These are phyloP conservation scores for Alternaria sp. DNA, from an alignment of 2,329 filamentous ascomycete genomes.

Conservation along the genomic window DNA sequence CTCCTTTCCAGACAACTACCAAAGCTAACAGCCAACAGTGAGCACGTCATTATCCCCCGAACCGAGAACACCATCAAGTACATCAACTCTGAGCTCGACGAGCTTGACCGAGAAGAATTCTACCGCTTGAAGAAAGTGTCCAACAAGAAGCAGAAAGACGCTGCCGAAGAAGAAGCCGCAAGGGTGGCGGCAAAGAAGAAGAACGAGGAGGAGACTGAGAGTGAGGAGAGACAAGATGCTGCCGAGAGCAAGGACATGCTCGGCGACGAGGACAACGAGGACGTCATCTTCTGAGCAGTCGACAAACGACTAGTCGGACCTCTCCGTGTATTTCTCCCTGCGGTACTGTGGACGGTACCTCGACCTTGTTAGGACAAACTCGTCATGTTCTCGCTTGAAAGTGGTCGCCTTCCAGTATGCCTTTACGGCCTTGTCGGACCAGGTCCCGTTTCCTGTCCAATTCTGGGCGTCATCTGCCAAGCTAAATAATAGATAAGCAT, in stretches of 20 bases:
- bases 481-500: constrained; percentile 19
- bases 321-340: not conserved
- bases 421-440: not conserved
- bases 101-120: constrained; percentile 97
- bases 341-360: not conserved
- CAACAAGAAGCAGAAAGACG: constrained; percentile 69
- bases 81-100: constrained; percentile 97
- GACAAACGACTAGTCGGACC: constrained; percentile 2
- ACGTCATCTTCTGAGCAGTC: constrained; percentile 77
- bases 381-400: constrained; percentile 10
- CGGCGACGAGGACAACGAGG: constrained; percentile 78
- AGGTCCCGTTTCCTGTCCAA: not conserved
- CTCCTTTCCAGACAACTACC: not conserved
- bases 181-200: constrained; percentile 53
- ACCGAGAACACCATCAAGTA: constrained; percentile 99
- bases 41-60: constrained; percentile 94
- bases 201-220: constrained; percentile 32
- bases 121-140: constrained; percentile 95
- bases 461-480: not conserved
- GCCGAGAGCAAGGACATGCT: constrained; percentile 70
- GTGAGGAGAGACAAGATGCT: constrained; percentile 38
- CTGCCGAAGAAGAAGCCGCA: constrained; percentile 51
- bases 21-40: constrained; percentile 58
- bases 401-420: constrained; percentile 7
- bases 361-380: not conserved